A percentile compares a stretch with the other conserved stretches of the same genome.
Conservation (phyloP, 768 basidiomycete species). For the Ephemerocybe angulata region DNA sequence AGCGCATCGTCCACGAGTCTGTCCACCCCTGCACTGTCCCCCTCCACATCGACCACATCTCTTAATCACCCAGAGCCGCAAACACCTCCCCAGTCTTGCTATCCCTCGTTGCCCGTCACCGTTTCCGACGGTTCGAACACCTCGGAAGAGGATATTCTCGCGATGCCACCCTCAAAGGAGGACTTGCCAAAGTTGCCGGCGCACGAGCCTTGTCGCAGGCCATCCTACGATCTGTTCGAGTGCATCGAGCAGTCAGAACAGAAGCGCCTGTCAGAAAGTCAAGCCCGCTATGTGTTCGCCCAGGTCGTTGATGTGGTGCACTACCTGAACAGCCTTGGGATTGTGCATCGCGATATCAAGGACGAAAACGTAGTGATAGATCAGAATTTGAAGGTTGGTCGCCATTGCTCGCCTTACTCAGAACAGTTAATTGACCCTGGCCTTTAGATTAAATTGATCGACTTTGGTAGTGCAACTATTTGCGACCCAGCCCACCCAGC, state of each 20-base stretch:
- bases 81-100: conserved; percentile 24
- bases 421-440: neutral
- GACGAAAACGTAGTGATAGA: conserved; percentile 92
- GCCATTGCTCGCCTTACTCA: conserved; percentile 7
- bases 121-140: neutral
- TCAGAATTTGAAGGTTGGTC: conserved; percentile 57
- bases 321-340: conserved; percentile 77
- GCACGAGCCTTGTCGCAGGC: conserved; percentile 53
- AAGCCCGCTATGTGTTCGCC: conserved; percentile 78
- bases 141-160: neutral
- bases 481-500: conserved; percentile 59
- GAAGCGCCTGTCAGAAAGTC: conserved; percentile 71
- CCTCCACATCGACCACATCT: conserved; percentile 32
- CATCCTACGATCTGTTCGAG: conserved; percentile 92
- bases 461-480: conserved; percentile 88
- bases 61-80: conserved; percentile 25
- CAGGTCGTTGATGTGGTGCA: conserved; percentile 85
- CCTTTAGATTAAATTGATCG: conserved; percentile 84
- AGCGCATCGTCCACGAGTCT: conserved; percentile 23
- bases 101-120: conserved; percentile 2
- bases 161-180: neutral
- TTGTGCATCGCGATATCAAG: conserved; percentile 95
- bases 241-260: conserved; percentile 87
- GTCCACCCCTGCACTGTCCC: conserved; percentile 54
- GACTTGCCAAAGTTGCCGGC: neutral